Evolutionary conservation across 495 filamentous ascomycete genomes (phyloP), one percentile per base, ranked within the genome.

Genomic region (Neurospora africana): DNA sequence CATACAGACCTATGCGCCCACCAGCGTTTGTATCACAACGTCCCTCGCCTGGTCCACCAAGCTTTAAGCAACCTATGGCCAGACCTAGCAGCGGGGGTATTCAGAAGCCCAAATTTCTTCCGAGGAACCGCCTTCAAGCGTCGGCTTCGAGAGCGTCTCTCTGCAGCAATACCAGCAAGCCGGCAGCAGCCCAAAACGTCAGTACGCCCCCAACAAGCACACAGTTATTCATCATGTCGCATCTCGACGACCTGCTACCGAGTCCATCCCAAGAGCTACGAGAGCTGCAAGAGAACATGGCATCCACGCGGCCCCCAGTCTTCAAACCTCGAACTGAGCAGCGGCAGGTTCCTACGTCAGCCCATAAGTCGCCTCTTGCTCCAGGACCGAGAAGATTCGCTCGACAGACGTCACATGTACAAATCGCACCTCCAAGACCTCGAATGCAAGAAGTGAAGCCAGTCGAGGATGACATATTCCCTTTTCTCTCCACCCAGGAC

Each of bases 221-320:
- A 3, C 72, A 70, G 23, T 1, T 44, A 27, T 70, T 70, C 39
- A 11, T 43, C 21, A 47, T 70, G 36, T 39, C 38, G 8, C 76
- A 87, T 69, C 71, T 86, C 10, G 84, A 86, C 68, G 82, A 85
- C 27, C 80, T 84, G n/a, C 81, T 86, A 36, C 85, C 85, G 0
- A 82, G 80, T 19, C 81, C 83, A 9, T 83, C 83, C 0, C 86
- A 87, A 74, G 81, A 83, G 73, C 78, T 74, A 0, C 77, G 81
- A 13, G 86, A 87, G 72, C 70, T 85, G 19, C 80, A 81, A 23
- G 81, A 41, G 70, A 70, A 38, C 69, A 76, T 37, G 4, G 4
- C 21, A 27, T 33, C 27, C 68, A 38, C 69, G n/a, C 10, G 37
- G n/a, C 69, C 47, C 37, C 53, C 15, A 0, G 33, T 53, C 13